phyloP scores from a whole-genome alignment of 805 yeast genomes.

The Allodekkera sacchari region DNA sequence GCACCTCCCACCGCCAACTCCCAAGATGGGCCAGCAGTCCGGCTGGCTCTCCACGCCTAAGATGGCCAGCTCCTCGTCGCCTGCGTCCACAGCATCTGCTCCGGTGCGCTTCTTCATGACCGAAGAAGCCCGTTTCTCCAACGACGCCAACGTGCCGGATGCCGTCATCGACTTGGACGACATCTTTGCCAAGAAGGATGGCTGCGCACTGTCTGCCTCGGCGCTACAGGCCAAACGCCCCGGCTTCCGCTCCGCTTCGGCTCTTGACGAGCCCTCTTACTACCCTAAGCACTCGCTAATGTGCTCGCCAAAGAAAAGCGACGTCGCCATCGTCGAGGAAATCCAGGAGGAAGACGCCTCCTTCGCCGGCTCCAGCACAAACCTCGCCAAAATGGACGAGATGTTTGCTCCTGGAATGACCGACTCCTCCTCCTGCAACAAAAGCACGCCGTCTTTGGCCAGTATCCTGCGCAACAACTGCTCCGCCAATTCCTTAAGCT shows the following conservation, averaged over 20 bases:
- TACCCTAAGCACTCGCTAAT: conserved; percentile 22
- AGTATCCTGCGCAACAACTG: too few species aligned
- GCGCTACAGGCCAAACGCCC: conserved; percentile 2
- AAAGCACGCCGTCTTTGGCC: too few species aligned
- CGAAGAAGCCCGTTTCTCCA: conserved; percentile 22
- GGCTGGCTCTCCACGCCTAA: too few species aligned
- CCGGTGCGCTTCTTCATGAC: conserved; percentile 19
- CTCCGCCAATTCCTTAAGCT: conserved; percentile 13
- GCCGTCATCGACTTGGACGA: conserved; percentile 28
- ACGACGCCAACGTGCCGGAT: conserved; percentile 21
- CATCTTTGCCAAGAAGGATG: conserved; percentile 13
- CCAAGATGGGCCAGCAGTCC: too few species aligned
- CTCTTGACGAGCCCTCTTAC: conserved; percentile 11
- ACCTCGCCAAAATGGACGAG: too few species aligned
- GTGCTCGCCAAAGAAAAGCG: conserved; percentile 24
- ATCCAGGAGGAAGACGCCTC: conserved; percentile 24
- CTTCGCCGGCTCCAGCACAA: too few species aligned
- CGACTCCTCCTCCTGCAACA: too few species aligned
- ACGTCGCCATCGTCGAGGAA: conserved; percentile 23
- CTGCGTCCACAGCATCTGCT: conserved; percentile 9
- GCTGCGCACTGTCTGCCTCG: conserved; percentile 3
- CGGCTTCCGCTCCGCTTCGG: conserved; percentile 1
- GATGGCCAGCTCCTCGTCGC: conserved; percentile 3
- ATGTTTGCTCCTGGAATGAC: too few species aligned
- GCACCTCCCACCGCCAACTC: too few species aligned